These are phyloP conservation scores for Lactifluus piperatus DNA, from an alignment of 768 basidiomycete species.

Conservation along the genomic window DNA sequence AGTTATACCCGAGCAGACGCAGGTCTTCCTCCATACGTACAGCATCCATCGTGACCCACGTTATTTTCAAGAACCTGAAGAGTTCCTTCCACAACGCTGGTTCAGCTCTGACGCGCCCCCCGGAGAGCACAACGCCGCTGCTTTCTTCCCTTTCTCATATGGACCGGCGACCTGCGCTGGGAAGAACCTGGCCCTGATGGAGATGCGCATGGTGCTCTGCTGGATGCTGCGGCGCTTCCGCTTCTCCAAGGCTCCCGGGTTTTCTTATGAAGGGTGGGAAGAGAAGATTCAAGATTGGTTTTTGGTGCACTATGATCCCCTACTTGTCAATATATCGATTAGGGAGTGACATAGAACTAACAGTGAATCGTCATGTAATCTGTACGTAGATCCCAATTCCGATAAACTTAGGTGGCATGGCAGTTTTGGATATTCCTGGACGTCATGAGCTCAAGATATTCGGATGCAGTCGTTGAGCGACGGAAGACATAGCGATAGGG, in stretches of 20 bases:
- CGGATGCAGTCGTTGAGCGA: too few relatives aligned
- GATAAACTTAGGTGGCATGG: too few relatives aligned
- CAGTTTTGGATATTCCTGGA: too few relatives aligned
- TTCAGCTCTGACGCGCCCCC: not conserved
- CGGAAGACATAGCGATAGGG: too few relatives aligned
- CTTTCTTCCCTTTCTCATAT: conserved; percentile 37
- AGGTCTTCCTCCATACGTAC: conserved; percentile 14
- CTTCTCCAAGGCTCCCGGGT: not conserved
- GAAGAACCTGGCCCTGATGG: conserved; percentile 34
- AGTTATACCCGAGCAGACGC: conserved; percentile 14
- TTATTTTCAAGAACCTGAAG: conserved; percentile 10
- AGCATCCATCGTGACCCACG: conserved; percentile 17
- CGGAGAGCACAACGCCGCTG: conserved; percentile 24
- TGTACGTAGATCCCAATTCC: not conserved
- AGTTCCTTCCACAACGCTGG: conserved; percentile 17
- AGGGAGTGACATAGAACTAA: not conserved
- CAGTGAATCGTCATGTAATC: not conserved
- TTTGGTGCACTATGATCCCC: conserved; percentile 7
- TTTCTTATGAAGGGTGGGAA: conserved; percentile 10
- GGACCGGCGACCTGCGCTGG: conserved; percentile 38
- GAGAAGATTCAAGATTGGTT: conserved; percentile 5
- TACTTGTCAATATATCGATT: not conserved
- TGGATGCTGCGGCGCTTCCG: conserved; percentile 32
- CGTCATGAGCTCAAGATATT: too few relatives aligned
- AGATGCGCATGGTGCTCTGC: conserved; percentile 34